A percentile compares a stretch with the other conserved stretches of the same genome.
Evolutionary conservation across 2,329 filamentous ascomycete genomes (phyloP).

Genomic region (Pseudogymnoascus sp.): DNA sequence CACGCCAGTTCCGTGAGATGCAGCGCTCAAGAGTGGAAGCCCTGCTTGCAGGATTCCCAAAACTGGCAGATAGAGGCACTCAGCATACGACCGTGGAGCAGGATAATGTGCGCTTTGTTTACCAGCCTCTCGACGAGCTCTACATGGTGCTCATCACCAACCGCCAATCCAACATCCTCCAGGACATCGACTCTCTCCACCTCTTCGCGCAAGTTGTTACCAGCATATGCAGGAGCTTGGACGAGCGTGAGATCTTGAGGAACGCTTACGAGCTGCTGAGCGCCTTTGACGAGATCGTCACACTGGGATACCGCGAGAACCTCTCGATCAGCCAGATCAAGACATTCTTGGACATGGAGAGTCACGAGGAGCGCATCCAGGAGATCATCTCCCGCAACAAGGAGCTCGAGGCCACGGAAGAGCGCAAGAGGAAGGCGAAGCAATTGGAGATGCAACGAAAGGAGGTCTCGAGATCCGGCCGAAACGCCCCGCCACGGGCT

Average conservation of each 20-base stretch:
- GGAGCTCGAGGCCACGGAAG: constrained; percentile 89
- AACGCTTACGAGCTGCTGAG: constrained; percentile 95
- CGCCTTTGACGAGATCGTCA: constrained; percentile 95
- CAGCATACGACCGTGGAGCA: constrained; percentile 98
- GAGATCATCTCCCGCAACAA: constrained; percentile 98
- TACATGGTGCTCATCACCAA: constrained; percentile 99
- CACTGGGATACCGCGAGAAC: constrained; percentile 92
- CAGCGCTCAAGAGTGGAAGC: constrained; percentile 93
- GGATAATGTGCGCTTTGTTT: constrained; percentile 98
- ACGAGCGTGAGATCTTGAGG: constrained; percentile 88
- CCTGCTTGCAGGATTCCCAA: constrained; percentile 92
- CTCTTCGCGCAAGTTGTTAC: constrained; percentile 96
- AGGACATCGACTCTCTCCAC: constrained; percentile 97
- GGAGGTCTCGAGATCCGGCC: constrained; percentile 74
- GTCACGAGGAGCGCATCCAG: constrained; percentile 96
- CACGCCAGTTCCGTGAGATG: constrained; percentile 96
- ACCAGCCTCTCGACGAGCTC: constrained; percentile 96
- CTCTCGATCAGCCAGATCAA: constrained; percentile 95
- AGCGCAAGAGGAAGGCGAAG: constrained; percentile 83
- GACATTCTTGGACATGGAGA: constrained; percentile 99
- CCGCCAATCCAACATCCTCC: constrained; percentile 96
- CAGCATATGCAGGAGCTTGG: constrained; percentile 90
- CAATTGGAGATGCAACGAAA: constrained; percentile 98
- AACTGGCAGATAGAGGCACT: constrained; percentile 89
- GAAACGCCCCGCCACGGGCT: constrained; percentile 59